Evolutionary conservation across 2,329 filamentous ascomycete species (phyloP).

Genomic region (Colletotrichum tropicicola): DNA sequence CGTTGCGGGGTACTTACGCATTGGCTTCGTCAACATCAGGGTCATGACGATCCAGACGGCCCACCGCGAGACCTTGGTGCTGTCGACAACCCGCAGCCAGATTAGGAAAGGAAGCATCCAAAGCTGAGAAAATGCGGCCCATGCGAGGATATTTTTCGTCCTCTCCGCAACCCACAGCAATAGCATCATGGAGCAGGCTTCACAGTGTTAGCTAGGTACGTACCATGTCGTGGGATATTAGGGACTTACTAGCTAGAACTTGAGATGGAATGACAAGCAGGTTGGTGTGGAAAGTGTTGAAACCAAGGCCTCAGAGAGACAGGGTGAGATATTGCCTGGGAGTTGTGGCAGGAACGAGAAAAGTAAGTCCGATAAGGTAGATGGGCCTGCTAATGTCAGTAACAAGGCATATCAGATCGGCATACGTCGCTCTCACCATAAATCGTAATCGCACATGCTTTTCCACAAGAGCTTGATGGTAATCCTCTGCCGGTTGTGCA

Average conservation of each 20-base stretch:
- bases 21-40: slow-evolving; percentile 43
- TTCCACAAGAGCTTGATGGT: slow-evolving; percentile 59
- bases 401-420: no score
- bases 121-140: slow-evolving; percentile 42
- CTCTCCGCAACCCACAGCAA: background rate
- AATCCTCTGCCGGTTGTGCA: slow-evolving; percentile 69
- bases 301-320: slow-evolving; percentile 64
- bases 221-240: accelerated
- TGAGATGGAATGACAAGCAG: slow-evolving; percentile 65
- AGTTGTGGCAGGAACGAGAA: slow-evolving; percentile 60
- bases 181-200: slow-evolving; percentile 1
- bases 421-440: no score
- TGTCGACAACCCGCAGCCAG: slow-evolving; percentile 47
- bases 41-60: slow-evolving; percentile 44
- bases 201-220: slow-evolving; percentile 18
- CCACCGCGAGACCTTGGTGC: slow-evolving; percentile 39
- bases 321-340: slow-evolving; percentile 67
- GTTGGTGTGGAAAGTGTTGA: slow-evolving; percentile 69
- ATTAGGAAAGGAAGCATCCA: slow-evolving; percentile 65
- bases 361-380: slow-evolving; percentile 61
- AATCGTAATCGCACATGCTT: slow-evolving; percentile 59
- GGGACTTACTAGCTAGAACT: background rate
- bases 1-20: slow-evolving; percentile 31
- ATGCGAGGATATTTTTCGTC: background rate
- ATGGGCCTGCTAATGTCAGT: slow-evolving; percentile 43